These are phyloP conservation scores for Podaxis rugospora DNA, from an alignment of 768 basidiomycete genomes.

Conservation along the genomic window DNA sequence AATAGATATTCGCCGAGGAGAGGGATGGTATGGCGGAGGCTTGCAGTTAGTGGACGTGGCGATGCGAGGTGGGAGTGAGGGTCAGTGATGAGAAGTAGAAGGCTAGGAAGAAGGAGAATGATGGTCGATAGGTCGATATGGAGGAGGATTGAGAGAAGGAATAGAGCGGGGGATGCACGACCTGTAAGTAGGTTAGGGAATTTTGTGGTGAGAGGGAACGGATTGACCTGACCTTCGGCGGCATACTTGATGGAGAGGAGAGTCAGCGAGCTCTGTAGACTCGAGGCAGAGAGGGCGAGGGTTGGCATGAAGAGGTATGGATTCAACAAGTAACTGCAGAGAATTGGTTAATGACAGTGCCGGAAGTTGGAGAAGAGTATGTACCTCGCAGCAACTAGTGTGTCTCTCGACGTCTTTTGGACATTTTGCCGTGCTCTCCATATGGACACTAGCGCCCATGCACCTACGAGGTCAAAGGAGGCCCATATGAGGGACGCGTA, in stretches of 20 bases:
- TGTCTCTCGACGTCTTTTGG: constrained; percentile 44
- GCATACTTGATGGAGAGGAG: constrained; percentile 70
- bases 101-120: constrained; percentile 64
- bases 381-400: constrained; percentile 62
- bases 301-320: constrained; percentile 83
- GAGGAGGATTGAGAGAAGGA: constrained; percentile 65
- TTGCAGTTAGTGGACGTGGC: constrained; percentile 36
- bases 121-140: constrained; percentile 64
- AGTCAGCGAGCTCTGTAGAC: constrained; percentile 72
- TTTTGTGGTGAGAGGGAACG: neutral
- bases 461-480: constrained; percentile 58
- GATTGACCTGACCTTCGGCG: constrained; percentile 43
- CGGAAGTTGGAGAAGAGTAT: constrained; percentile 21
- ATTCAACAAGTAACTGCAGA: constrained; percentile 76
- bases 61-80: constrained; percentile 68
- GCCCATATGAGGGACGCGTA: constrained; percentile 65
- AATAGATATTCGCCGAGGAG: constrained; percentile 44
- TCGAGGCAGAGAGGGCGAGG: constrained; percentile 77
- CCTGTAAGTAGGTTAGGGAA: constrained; percentile 35
- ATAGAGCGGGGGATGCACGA: constrained; percentile 48
- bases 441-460: constrained; percentile 63
- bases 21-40: constrained; percentile 26
- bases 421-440: constrained; percentile 62
- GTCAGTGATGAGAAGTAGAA: constrained; percentile 57
- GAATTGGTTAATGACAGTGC: constrained; percentile 8